phyloP scores from a whole-genome alignment of 768 basidiomycete genomes.

The Suillus occidentalis region DNA sequence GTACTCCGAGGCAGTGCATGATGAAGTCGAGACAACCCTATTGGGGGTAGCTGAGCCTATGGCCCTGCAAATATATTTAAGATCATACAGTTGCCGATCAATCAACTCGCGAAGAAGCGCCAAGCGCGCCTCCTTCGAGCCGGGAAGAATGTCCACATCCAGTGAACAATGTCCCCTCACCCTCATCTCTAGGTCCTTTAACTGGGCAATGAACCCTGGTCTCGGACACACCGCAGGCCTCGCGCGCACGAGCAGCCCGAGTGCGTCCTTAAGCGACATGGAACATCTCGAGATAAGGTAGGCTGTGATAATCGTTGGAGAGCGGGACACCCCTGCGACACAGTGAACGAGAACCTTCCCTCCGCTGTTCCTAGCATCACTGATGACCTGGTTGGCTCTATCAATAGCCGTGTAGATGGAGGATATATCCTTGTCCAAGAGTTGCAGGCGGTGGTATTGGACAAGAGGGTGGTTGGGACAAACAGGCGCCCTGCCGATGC shows the following conservation, averaged over 20 bases:
- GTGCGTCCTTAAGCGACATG: conserved; percentile 39
- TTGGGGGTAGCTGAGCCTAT: background rate
- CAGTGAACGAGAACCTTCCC: conserved; percentile 46
- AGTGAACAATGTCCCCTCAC: conserved; percentile 26
- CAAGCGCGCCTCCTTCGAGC: conserved; percentile 1
- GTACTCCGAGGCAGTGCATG: background rate
- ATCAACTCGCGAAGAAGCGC: background rate
- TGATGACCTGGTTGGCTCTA: conserved; percentile 16
- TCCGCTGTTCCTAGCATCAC: conserved; percentile 28
- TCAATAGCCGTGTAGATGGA: conserved; percentile 21
- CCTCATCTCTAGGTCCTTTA: conserved; percentile 30
- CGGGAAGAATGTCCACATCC: conserved; percentile 37
- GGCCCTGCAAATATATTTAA: background rate
- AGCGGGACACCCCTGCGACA: conserved; percentile 46
- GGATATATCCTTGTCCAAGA: conserved; percentile 35
- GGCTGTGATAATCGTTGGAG: conserved; percentile 40
- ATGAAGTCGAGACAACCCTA: background rate
- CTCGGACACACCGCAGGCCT: conserved; percentile 43
- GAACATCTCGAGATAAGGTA: conserved; percentile 39
- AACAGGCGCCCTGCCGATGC: conserved; percentile 38
- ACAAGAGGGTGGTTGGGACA: conserved; percentile 27
- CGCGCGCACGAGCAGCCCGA: conserved; percentile 34
- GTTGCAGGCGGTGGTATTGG: conserved; percentile 38
- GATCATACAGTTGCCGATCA: background rate
- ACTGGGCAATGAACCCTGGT: conserved; percentile 41